Conservation (phyloP, 2,329 filamentous ascomycete species). For the Fragosphaeria purpurea region DNA sequence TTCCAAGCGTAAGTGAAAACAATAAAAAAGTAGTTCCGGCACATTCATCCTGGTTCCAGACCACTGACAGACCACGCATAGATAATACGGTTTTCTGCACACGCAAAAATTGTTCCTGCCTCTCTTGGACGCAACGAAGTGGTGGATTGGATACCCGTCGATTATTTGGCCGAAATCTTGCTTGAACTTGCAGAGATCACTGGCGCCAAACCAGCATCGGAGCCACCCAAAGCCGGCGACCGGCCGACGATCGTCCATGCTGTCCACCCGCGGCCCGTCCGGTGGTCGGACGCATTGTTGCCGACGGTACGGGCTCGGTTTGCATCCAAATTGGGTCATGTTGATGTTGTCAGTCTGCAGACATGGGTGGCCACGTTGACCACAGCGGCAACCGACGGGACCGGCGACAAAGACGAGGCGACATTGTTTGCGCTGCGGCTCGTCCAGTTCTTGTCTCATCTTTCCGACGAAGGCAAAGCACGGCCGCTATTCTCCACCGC, state of each 20-base stretch:
- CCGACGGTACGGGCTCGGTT: neutral
- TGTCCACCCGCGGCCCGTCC: neutral
- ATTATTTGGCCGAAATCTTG: neutral
- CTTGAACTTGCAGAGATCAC: neutral
- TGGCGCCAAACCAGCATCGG: neutral
- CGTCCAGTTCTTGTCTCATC: neutral
- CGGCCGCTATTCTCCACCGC: neutral
- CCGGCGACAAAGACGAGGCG: neutral
- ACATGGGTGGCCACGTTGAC: neutral
- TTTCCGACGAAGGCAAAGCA: neutral
- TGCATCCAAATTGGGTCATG: neutral
- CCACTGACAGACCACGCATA: too few relatives aligned
- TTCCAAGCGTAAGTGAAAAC: neutral
- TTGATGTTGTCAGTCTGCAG: neutral
- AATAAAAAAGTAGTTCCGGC: too few relatives aligned
- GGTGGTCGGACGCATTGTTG: neutral
- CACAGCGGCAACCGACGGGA: neutral
- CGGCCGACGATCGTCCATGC: neutral
- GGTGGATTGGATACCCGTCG: conserved; percentile 3
- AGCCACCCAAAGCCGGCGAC: neutral
- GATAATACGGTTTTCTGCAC: neutral
- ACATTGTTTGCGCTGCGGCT: neutral
- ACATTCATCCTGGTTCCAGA: too few relatives aligned
- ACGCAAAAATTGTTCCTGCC: neutral
- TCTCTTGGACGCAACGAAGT: conserved; percentile 1